Conservation (phyloP, 2,329 filamentous ascomycete genomes). For the Fusarium sp. region DNA sequence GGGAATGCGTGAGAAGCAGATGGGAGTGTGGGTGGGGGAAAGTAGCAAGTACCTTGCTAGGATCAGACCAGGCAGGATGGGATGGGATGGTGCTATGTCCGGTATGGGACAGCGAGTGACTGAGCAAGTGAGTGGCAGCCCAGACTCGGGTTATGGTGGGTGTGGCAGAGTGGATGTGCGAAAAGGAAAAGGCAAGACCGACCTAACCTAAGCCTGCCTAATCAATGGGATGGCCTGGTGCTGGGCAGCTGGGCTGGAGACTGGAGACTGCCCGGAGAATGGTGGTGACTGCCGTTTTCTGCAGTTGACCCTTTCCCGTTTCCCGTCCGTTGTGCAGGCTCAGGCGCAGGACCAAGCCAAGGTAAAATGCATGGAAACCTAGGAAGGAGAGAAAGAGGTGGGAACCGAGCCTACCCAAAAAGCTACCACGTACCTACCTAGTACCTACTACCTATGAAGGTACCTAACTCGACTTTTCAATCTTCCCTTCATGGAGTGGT, state of each 20-base stretch:
- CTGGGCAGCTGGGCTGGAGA: neutral
- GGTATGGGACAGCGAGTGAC: neutral
- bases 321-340: conserved; percentile 6
- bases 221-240: conserved; percentile 6
- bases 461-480: neutral
- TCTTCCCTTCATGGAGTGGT: neutral
- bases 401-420: neutral
- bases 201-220: neutral
- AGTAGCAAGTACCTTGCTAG: conserved; percentile 17
- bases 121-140: neutral
- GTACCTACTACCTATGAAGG: neutral
- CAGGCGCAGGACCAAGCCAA: neutral
- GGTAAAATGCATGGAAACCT: neutral
- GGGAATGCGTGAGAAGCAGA: conserved; percentile 36
- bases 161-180: neutral
- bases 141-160: neutral
- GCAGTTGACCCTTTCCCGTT: conserved; percentile 18
- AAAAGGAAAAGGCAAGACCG: neutral
- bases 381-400: neutral
- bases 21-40: conserved; percentile 33
- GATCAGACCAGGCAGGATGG: conserved; percentile 9
- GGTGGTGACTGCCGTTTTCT: conserved; percentile 23
- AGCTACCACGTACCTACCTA: neutral
- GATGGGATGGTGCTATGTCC: neutral
- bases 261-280: neutral